phyloP scores from a whole-genome alignment of 345 rosid species.

The Noccaea bulbosa region DNA sequence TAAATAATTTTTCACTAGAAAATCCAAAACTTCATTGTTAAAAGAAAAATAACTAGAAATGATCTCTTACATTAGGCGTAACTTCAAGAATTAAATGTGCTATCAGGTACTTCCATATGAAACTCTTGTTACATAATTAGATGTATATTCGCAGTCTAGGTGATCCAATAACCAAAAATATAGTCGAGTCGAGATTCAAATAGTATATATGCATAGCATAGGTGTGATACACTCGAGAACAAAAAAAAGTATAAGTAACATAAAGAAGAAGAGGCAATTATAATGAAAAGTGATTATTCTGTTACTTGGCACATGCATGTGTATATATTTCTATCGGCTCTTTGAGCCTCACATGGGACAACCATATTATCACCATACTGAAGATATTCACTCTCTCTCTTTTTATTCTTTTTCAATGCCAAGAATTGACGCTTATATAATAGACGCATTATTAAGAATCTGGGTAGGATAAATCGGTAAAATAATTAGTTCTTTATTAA shows the following conservation, averaged over 20 bases:
- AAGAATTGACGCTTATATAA: constrained; percentile 10
- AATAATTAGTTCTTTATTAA: not conserved
- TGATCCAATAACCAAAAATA: not conserved
- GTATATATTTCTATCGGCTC: constrained; percentile 30
- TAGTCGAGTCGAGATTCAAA: not conserved
- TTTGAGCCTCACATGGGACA: constrained; percentile 37
- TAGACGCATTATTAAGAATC: constrained; percentile 26
- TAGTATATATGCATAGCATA: constrained; percentile 2
- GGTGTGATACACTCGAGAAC: constrained; percentile 2
- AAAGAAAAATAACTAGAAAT: not conserved
- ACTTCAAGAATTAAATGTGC: not conserved
- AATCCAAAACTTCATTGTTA: not conserved
- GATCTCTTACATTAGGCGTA: not conserved
- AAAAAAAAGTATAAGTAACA: constrained; percentile 3
- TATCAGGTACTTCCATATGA: not conserved
- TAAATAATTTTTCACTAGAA: not conserved
- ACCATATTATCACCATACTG: constrained; percentile 21
- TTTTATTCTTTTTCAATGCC: not conserved
- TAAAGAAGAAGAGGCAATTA: constrained; percentile 4
- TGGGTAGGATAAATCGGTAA: constrained; percentile 18
- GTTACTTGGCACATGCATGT: constrained; percentile 25
- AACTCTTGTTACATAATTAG: not conserved
- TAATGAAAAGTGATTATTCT: not conserved
- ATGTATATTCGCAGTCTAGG: not conserved
- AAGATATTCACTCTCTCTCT: constrained; percentile 27